A percentile compares a stretch with the other conserved stretches of the same genome.
phyloP scores from a whole-genome alignment of 164 flowering plant species.

The Malania oleifera region DNA sequence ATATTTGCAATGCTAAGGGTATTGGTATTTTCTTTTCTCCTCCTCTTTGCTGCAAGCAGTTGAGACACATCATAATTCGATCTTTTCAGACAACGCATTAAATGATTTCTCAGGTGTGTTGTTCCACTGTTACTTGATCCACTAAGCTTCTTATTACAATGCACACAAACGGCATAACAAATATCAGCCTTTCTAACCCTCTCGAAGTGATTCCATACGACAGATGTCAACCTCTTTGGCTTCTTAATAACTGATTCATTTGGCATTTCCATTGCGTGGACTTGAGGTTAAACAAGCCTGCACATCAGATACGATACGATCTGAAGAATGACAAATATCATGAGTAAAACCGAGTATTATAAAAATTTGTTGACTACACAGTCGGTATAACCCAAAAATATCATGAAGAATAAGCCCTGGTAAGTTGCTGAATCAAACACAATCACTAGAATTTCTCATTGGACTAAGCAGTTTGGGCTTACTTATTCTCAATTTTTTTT shows the following conservation, averaged over 20 bases:
- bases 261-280: conserved; percentile 53
- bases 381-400: not conserved
- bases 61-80: conserved; percentile 53
- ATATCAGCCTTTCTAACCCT: conserved; percentile 59
- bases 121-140: conserved; percentile 88
- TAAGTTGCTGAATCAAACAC: no score
- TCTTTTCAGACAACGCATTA: conserved; percentile 61
- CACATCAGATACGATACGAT: conserved; percentile 5
- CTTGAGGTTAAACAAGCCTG: conserved; percentile 20
- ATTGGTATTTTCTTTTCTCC: conserved; percentile 41
- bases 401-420: not conserved
- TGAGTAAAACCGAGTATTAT: not conserved
- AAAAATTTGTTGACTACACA: not conserved
- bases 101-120: conserved; percentile 78
- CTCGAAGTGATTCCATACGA: conserved; percentile 87
- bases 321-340: not conserved
- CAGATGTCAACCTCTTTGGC: conserved; percentile 71
- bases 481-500: no score
- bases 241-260: conserved; percentile 40
- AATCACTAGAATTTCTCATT: no score
- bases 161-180: conserved; percentile 69
- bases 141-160: conserved; percentile 69
- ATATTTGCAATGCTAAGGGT: conserved; percentile 23
- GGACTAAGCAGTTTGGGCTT: no score
- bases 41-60: conserved; percentile 50